Base-by-base conservation (phyloP, 2,329 filamentous ascomycete species). In the Claviceps spartinae region DNA sequence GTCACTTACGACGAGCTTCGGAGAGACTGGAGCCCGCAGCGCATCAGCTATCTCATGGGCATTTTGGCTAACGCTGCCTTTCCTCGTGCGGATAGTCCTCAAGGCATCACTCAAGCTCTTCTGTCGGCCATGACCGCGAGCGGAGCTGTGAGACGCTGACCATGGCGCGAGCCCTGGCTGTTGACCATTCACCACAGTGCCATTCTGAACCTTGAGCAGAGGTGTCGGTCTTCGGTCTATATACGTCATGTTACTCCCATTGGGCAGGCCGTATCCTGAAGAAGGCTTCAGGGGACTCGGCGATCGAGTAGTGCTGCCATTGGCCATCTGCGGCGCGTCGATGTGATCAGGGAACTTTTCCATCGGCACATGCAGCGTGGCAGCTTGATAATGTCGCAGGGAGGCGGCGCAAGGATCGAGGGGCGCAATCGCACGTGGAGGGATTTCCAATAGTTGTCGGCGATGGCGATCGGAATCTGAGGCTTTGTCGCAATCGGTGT, bases 91-190 rank as follows among this genome's bases (percentile, higher is more conserved):
- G 60, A 96, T 91, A 3, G 82, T 89, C 60, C 80, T 82, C 58
- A 96, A 79, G n/a, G 91, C 88, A 67, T 95, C 88, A 61, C 82
- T 83, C 59, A 96, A 78, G 68, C 89, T 95, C 75, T 91, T 94
- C 65, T 93, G 88, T 57, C 85, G 75, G 18, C 72, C 73, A 63
- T 90, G 86, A 59, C 81, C 71, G 44, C 63, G 65, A 61, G 65
- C 72, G 34, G 59, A 51, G 36, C 40, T 56, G 18, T 57, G 45
- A 47, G 61, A 55, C 64, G 61, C 54, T 64, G 60, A 54, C 65
- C 66, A 55, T 57, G 53, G 42, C 47, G 48, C 37, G 22, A 52
- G 43, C 18, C 36, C 47, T 38, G 52, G 51, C 14, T 24, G 22
- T 5, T 49, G 47, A n/a, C 45, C 45, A 30, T 49, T 48, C 13